phyloP scores from a whole-genome alignment of 768 basidiomycete genomes.

The Aureoboletus auriporus region DNA sequence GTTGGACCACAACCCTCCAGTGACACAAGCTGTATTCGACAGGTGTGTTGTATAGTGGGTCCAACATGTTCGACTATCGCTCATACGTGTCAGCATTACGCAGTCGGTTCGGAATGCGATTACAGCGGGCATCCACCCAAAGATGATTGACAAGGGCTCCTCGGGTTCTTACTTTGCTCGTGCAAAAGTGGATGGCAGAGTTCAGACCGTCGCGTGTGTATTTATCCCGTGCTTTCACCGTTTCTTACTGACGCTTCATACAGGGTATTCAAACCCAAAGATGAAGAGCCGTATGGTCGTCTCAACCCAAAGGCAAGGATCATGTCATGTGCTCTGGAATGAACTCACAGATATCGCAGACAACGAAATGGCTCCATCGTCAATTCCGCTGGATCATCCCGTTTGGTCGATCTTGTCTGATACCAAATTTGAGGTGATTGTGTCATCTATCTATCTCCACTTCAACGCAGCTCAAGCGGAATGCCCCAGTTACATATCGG shows the following conservation, averaged over 20 bases:
- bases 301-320: slow-evolving; percentile 74
- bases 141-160: slow-evolving; percentile 87
- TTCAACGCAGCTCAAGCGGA: not conserved
- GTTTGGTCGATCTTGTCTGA: slow-evolving; percentile 84
- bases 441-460: not conserved
- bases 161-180: slow-evolving; percentile 93
- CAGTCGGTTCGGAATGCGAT: slow-evolving; percentile 69
- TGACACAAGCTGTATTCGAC: slow-evolving; percentile 72
- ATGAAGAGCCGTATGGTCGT: slow-evolving; percentile 84
- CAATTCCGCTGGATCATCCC: slow-evolving; percentile 89
- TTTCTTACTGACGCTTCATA: slow-evolving; percentile 1
- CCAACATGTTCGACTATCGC: slow-evolving; percentile 1
- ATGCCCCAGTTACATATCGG: slow-evolving; percentile 69
- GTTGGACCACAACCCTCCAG: slow-evolving; percentile 72
- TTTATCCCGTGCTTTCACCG: not conserved
- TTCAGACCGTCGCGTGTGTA: slow-evolving; percentile 78
- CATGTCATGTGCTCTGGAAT: not conserved
- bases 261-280: slow-evolving; percentile 90
- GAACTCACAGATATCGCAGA: slow-evolving; percentile 38
- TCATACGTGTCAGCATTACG: slow-evolving; percentile 42
- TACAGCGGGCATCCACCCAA: slow-evolving; percentile 75
- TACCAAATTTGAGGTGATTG: slow-evolving; percentile 77
- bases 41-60: slow-evolving; percentile 42
- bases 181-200: slow-evolving; percentile 67
- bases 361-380: slow-evolving; percentile 86